Base-by-base conservation (phyloP, 73 alveolate genomes). In the Paraurostyla sp. region DNA sequence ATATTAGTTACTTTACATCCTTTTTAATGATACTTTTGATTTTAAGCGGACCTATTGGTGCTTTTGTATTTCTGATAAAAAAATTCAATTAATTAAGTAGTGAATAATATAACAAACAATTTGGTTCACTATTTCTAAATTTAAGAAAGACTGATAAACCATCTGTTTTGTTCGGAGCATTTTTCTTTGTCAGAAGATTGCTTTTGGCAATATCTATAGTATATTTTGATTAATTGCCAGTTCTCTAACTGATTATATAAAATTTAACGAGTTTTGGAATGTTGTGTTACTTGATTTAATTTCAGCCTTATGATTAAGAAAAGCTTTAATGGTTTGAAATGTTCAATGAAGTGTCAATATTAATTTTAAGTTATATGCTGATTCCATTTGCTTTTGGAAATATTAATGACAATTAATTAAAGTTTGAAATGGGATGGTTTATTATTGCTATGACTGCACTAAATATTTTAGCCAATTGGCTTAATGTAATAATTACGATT, bases 381-480 rank as follows among this genome's bases (percentile, higher is more conserved):
- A 40, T 65, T 11, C 82, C 82, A 11, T 65, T 65, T 35, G 40
- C 82, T 38, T n/a, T n/a, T n/a, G n/a, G n/a, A n/a, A n/a, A n/a
- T n/a, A n/a, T n/a, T n/a, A n/a, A n/a, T n/a, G n/a, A n/a, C n/a
- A n/a, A n/a, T n/a, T n/a, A n/a, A n/a, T n/a, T n/a, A n/a, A n/a
- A n/a, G n/a, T n/a, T n/a, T n/a, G n/a, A n/a, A n/a, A n/a, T n/a
- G n/a, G n/a, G n/a, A n/a, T n/a, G n/a, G n/a, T n/a, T n/a, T n/a
- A n/a, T n/a, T n/a, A n/a, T n/a, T n/a, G n/a, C n/a, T n/a, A n/a
- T n/a, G n/a, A n/a, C n/a, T n/a, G n/a, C n/a, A n/a, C n/a, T n/a
- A n/a, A n/a, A n/a, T n/a, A n/a, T n/a, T n/a, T n/a, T n/a, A n/a
- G n/a, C n/a, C n/a, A n/a, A n/a, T n/a, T n/a, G n/a, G n/a, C n/a